Base-by-base conservation (phyloP, 2,329 filamentous ascomycete genomes). In the Whalleya microplaca region DNA sequence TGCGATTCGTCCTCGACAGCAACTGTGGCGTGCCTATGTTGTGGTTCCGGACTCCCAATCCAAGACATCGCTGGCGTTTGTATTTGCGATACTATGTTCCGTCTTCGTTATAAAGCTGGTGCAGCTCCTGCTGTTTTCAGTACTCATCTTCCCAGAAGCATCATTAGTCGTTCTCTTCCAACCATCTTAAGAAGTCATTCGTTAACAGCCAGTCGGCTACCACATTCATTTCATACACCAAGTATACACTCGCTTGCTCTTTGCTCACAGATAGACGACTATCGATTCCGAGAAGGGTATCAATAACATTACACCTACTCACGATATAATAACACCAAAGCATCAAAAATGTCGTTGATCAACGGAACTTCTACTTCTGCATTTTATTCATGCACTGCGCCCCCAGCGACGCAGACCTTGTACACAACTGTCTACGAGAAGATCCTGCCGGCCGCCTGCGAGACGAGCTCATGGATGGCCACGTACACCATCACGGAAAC, bases 401-500 rank as follows among this genome's bases (percentile, higher is more conserved):
- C 66, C 19, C 59, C 64, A 5, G 59, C 65, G 20, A 68, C 66
- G 18, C 60, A 66, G 52, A 69, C 65, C 21, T 46, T 66, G 47
- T 75, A 68, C 62, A 76, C 73, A 32, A 76, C 72, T 6, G 64
- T 72, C 42, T 78, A 77, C 66, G 67, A 69, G 61, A 74, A 73
- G 27, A 68, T 70, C 41, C 61, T 71, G 21, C 67, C 66, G 23
- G 75, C 76, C 9, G 75, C 74, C 51, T 74, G 73, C 62, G 64
- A 71, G 54, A 74, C 71, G n/a, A 65, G 70, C 59, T 55, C 62
- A 45, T 77, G 76, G 75, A 53, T 69, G 40, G 74, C 76, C 32
- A 74, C 73, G 29, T 78, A 77, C 68, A 78, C 75, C 49, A 62
- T 78, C 63, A 66, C 64, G 8, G 71, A 77, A 65, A 69, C 69